These are phyloP conservation scores for Pleurotus tuoliensis DNA, from an alignment of 768 basidiomycete species.

Conservation along the genomic window DNA sequence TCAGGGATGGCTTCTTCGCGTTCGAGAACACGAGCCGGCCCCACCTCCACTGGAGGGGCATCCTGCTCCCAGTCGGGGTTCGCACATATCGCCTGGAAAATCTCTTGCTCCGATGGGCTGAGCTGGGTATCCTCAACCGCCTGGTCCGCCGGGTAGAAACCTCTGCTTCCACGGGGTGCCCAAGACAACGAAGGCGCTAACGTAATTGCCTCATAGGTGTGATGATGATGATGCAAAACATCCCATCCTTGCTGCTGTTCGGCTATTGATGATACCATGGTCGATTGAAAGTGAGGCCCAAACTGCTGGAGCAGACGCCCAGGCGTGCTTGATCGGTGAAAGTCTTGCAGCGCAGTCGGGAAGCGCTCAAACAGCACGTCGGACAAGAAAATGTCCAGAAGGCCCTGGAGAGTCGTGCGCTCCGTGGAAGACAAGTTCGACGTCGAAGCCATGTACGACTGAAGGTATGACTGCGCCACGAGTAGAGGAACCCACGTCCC, in stretches of 20 bases:
- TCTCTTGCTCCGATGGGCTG: slow-evolving; percentile 66
- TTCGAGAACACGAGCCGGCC: slow-evolving; percentile 10
- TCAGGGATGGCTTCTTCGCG: too few relatives aligned
- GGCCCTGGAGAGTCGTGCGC: slow-evolving; percentile 12
- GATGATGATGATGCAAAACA: too few relatives aligned
- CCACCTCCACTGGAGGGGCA: slow-evolving; percentile 13
- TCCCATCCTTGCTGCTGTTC: background rate
- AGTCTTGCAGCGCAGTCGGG: slow-evolving; percentile 57
- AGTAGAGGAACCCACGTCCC: slow-evolving; percentile 72
- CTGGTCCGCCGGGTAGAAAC: background rate
- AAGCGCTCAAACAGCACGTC: slow-evolving; percentile 61
- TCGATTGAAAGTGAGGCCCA: slow-evolving; percentile 59
- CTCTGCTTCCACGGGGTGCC: background rate
- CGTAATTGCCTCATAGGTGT: background rate
- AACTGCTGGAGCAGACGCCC: slow-evolving; percentile 54
- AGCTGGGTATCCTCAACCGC: slow-evolving; percentile 43
- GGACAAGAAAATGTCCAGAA: slow-evolving; percentile 55
- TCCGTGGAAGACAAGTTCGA: background rate
- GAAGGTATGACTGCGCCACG: slow-evolving; percentile 49
- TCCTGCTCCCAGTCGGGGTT: slow-evolving; percentile 54
- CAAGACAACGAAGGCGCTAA: slow-evolving; percentile 1
- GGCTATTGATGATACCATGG: slow-evolving; percentile 26
- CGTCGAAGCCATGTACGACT: slow-evolving; percentile 34
- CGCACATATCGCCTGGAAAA: slow-evolving; percentile 62
- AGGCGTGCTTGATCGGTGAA: slow-evolving; percentile 43